phyloP scores from a whole-genome alignment of 2,329 filamentous ascomycete species.

The Curvularia eragrostidis region DNA sequence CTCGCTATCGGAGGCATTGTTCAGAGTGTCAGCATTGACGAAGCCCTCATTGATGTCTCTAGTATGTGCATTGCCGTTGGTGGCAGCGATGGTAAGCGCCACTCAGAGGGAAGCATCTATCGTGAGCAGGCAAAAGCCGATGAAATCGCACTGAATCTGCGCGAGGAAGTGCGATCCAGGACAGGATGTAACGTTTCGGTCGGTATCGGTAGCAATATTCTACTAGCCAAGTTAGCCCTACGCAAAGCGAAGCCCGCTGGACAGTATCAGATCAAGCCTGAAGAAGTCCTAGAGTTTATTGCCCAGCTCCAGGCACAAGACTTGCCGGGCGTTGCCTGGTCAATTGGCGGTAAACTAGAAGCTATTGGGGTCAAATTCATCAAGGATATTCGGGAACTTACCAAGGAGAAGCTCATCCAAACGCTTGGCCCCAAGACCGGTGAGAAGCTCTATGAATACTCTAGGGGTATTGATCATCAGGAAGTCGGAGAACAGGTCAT shows the following conservation, averaged over 20 bases:
- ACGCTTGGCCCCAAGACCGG: slow-evolving; percentile 90
- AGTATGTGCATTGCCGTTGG: slow-evolving; percentile 69
- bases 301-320: slow-evolving; percentile 78
- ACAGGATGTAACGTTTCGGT: slow-evolving; percentile 91
- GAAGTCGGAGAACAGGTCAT: slow-evolving; percentile 86
- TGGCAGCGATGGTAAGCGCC: slow-evolving; percentile 69
- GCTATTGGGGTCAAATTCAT: slow-evolving; percentile 83
- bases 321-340: slow-evolving; percentile 90
- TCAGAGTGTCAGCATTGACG: slow-evolving; percentile 96
- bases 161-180: slow-evolving; percentile 71
- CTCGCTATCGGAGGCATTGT: slow-evolving; percentile 80
- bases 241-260: slow-evolving; percentile 93
- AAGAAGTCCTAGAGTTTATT: slow-evolving; percentile 78
- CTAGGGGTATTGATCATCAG: slow-evolving; percentile 82
- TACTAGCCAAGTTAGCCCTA: slow-evolving; percentile 89
- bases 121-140: slow-evolving; percentile 82
- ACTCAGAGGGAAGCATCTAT: slow-evolving; percentile 73
- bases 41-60: slow-evolving; percentile 87
- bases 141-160: slow-evolving; percentile 70
- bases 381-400: slow-evolving; percentile 78
- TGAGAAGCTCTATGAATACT: slow-evolving; percentile 87
- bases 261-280: slow-evolving; percentile 85
- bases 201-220: slow-evolving; percentile 87
- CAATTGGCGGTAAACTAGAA: slow-evolving; percentile 85
- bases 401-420: slow-evolving; percentile 76